These are phyloP conservation scores for Penicillium palitans DNA, from an alignment of 2,329 filamentous ascomycete genomes.

Conservation along the genomic window DNA sequence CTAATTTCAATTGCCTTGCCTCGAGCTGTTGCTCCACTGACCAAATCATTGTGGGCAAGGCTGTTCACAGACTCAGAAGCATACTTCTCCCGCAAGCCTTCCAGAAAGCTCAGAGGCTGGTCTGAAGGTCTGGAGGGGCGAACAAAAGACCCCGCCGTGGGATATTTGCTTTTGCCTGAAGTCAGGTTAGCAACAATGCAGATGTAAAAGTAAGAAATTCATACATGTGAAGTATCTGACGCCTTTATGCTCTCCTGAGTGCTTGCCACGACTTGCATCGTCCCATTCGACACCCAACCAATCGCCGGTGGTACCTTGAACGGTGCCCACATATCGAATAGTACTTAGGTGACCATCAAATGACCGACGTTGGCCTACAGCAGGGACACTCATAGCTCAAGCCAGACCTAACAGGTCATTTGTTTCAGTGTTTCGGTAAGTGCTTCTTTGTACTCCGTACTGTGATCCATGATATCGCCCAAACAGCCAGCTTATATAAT, in stretches of 20 bases:
- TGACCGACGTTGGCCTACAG: constrained; percentile 72
- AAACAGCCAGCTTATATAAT: constrained; percentile 29
- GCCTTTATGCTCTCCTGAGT: constrained; percentile 80
- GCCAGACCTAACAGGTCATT: neutral
- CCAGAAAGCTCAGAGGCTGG: constrained; percentile 68
- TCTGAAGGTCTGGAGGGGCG: constrained; percentile 73
- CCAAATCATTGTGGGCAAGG: constrained; percentile 11
- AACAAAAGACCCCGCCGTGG: constrained; percentile 82
- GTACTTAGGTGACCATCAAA: constrained; percentile 78
- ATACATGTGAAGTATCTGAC: constrained; percentile 80
- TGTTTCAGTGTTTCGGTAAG: neutral
- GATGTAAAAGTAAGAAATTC: neutral
- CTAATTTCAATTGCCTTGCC: constrained; percentile 67
- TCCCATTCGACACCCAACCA: constrained; percentile 99
- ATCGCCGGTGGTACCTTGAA: constrained; percentile 71
- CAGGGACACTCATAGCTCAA: constrained; percentile 9
- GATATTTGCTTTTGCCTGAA: constrained; percentile 59
- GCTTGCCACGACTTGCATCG: constrained; percentile 80
- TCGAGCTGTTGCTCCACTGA: constrained; percentile 20
- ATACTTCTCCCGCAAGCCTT: constrained; percentile 82
- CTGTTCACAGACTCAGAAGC: constrained; percentile 57
- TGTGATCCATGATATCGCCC: constrained; percentile 4
- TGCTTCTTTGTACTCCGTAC: neutral
- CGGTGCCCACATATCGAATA: constrained; percentile 75
- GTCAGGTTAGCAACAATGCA: constrained; percentile 18